Conservation (phyloP, 2,329 filamentous ascomycete genomes). For the Clarireedia hainanense region DNA sequence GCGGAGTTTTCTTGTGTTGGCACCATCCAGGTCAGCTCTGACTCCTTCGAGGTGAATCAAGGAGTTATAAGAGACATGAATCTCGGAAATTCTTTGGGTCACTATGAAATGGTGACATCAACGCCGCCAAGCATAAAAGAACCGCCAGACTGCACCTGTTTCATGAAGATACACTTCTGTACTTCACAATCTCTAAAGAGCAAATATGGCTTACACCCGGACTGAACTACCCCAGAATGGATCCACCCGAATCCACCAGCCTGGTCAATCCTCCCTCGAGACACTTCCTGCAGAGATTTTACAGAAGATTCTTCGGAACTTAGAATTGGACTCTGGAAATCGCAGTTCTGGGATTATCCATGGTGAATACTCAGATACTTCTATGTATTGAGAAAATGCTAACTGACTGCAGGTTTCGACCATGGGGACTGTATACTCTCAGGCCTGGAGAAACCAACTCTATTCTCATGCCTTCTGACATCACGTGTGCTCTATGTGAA, state of each 20-base stretch:
- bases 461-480: slow-evolving; percentile 63
- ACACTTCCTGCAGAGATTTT: slow-evolving; percentile 60
- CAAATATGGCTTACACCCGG: neutral
- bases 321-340: neutral
- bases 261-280: slow-evolving; percentile 47
- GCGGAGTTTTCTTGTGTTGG: neutral
- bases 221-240: neutral
- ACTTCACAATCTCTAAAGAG: neutral
- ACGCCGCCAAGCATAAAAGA: neutral
- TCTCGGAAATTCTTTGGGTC: neutral
- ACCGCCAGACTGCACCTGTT: neutral
- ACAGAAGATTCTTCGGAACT: slow-evolving; percentile 40
- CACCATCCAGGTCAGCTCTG: neutral
- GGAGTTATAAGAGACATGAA: too few species aligned
- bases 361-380: neutral
- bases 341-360: neutral
- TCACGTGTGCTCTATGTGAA: slow-evolving; percentile 63
- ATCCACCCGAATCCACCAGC: neutral
- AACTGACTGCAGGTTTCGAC: neutral
- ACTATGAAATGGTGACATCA: neutral
- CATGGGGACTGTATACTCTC: neutral
- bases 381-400: neutral
- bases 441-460: slow-evolving; percentile 59
- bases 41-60: neutral
- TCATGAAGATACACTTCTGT: neutral